These are phyloP conservation scores for Colletotrichum viniferum DNA, from an alignment of 2,329 filamentous ascomycete species.

Conservation along the genomic window DNA sequence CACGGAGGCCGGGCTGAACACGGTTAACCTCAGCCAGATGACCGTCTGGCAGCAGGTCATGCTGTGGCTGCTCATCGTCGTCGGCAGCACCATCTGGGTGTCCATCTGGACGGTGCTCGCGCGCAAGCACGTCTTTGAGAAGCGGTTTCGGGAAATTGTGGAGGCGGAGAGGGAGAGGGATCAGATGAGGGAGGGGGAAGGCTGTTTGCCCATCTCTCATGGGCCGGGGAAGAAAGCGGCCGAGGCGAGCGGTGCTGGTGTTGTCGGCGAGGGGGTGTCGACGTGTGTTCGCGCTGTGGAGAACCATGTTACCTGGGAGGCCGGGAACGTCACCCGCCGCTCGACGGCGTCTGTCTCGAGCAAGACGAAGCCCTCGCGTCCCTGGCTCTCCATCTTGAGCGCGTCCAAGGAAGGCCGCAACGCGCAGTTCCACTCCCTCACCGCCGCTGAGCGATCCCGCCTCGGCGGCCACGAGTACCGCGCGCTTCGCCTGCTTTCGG, in stretches of 20 bases:
- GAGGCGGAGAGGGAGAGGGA: conserved; percentile 39
- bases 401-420: conserved; percentile 51
- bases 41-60: conserved; percentile 72
- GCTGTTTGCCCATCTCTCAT: conserved; percentile 30
- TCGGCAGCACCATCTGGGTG: conserved; percentile 72
- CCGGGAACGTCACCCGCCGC: neutral
- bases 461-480: conserved; percentile 69
- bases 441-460: conserved; percentile 56
- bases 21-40: conserved; percentile 65
- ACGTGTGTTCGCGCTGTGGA: neutral
- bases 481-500: conserved; percentile 62
- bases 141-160: conserved; percentile 59
- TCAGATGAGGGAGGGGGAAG: conserved; percentile 9
- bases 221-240: neutral
- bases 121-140: conserved; percentile 66
- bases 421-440: conserved; percentile 59
- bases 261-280: neutral
- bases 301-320: neutral
- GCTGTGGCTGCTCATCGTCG: conserved; percentile 67
- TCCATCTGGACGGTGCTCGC: conserved; percentile 67
- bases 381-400: conserved; percentile 38
- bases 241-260: neutral
- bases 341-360: neutral
- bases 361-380: conserved; percentile 14
- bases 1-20: conserved; percentile 71